Conservation (phyloP, 768 basidiomycete species). For the Podaxis carcinomalis region DNA sequence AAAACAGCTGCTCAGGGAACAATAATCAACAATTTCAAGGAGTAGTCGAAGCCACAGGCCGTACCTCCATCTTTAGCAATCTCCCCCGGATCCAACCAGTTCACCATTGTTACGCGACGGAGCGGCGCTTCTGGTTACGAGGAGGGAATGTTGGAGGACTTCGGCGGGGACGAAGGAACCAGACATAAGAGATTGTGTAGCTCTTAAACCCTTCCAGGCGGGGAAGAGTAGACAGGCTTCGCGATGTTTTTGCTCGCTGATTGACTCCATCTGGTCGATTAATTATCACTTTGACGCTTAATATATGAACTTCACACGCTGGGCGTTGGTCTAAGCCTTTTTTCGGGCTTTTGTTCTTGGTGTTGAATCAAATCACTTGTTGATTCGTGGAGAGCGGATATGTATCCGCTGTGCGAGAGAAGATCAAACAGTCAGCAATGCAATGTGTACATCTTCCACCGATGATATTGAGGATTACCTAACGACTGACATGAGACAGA, state of each 20-base stretch:
- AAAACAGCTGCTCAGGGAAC: constrained; percentile 42
- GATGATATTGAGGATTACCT: constrained; percentile 3
- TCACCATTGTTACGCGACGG: constrained; percentile 31
- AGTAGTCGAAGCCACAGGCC: background rate
- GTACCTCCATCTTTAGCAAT: constrained; percentile 38
- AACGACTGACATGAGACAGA: background rate
- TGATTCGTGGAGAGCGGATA: constrained; percentile 1
- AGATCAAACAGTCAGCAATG: background rate
- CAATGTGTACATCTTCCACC: background rate
- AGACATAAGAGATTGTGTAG: background rate
- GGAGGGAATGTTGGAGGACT: background rate
- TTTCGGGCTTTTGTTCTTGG: background rate
- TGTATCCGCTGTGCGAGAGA: background rate
- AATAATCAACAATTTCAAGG: background rate
- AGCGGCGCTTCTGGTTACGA: background rate
- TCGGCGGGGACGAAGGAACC: constrained; percentile 4
- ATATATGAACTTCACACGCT: background rate
- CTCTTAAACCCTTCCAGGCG: constrained; percentile 8
- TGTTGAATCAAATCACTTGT: background rate
- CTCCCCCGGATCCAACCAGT: constrained; percentile 46
- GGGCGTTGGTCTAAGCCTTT: background rate
- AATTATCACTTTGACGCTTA: background rate
- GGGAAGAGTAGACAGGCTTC: constrained; percentile 3
- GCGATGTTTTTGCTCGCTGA: background rate
- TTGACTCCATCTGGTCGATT: background rate